A percentile compares a stretch with the other conserved stretches of the same genome.
Conservation (phyloP, 148 eudicot genomes). For the Arctostaphylos glauca region DNA sequence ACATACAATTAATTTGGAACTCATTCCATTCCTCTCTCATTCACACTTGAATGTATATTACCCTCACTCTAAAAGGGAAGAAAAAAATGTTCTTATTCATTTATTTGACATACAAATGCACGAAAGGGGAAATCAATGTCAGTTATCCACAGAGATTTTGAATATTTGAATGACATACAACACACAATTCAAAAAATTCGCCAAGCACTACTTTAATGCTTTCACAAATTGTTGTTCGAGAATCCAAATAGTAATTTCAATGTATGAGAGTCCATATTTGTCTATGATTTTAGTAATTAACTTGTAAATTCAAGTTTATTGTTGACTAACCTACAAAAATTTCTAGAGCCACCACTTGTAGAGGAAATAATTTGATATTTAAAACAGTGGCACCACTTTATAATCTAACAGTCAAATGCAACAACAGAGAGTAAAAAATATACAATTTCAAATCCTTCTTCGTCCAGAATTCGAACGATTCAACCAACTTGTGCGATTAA, state of each 20-base stretch:
- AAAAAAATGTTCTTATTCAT: not conserved
- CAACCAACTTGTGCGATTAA: not conserved
- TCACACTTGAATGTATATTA: not conserved
- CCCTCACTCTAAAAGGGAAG: not conserved
- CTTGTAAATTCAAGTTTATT: not conserved
- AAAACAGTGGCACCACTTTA: not conserved
- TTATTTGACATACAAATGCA: not conserved
- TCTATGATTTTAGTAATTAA: not conserved
- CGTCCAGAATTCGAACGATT: not conserved
- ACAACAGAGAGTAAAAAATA: not conserved
- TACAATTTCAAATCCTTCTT: not conserved
- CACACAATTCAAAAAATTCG: not conserved
- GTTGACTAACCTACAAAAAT: not conserved
- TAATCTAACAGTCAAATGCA: conserved; percentile 10
- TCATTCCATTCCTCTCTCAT: not conserved
- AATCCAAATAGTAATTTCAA: not conserved
- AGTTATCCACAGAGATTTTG: too few relatives aligned
- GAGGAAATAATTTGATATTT: not conserved
- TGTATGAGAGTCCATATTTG: not conserved
- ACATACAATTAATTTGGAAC: not conserved
- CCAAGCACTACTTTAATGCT: not conserved
- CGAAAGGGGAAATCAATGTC: not conserved
- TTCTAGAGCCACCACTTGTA: not conserved
- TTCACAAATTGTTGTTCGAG: not conserved
- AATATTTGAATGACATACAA: too few relatives aligned